Evolutionary conservation across 768 basidiomycete genomes (phyloP).

Genomic region (Pleurotus citrinopileatus): DNA sequence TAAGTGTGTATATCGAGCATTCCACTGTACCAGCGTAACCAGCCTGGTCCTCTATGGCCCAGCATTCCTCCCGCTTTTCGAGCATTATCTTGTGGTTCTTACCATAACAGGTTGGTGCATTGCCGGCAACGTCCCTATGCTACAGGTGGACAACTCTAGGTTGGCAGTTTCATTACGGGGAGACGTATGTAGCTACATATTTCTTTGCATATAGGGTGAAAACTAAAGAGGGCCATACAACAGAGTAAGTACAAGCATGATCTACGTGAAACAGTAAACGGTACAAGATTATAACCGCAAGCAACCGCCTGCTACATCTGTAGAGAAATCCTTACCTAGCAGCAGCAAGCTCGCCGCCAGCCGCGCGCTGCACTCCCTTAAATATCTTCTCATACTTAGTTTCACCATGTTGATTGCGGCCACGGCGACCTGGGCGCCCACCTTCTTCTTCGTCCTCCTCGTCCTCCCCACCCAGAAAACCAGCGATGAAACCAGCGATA

Average conservation of each 20-base stretch:
- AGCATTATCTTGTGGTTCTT: too few relatives aligned
- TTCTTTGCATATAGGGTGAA: neutral
- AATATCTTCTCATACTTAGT: slow-evolving; percentile 44
- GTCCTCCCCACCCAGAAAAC: slow-evolving; percentile 65
- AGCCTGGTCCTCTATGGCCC: too few relatives aligned
- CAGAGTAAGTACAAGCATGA: neutral
- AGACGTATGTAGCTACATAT: too few relatives aligned
- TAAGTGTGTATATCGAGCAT: too few relatives aligned
- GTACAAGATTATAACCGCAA: neutral
- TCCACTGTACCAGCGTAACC: too few relatives aligned
- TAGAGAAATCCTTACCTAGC: slow-evolving; percentile 22
- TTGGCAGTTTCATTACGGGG: too few relatives aligned
- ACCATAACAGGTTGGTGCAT: too few relatives aligned
- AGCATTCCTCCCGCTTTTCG: too few relatives aligned
- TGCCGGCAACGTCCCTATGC: too few relatives aligned
- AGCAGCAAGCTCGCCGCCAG: slow-evolving; percentile 53
- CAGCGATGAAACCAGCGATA: slow-evolving; percentile 72
- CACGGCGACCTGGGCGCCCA: slow-evolving; percentile 16
- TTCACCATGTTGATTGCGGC: slow-evolving; percentile 21
- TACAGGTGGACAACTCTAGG: too few relatives aligned
- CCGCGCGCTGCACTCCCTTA: slow-evolving; percentile 59
- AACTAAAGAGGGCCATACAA: neutral
- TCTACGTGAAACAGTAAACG: neutral
- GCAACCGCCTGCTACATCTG: neutral
- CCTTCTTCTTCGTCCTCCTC: slow-evolving; percentile 31